Evolutionary conservation across 2,329 filamentous ascomycete genomes (phyloP).

Genomic region (Scytalidium sp.): DNA sequence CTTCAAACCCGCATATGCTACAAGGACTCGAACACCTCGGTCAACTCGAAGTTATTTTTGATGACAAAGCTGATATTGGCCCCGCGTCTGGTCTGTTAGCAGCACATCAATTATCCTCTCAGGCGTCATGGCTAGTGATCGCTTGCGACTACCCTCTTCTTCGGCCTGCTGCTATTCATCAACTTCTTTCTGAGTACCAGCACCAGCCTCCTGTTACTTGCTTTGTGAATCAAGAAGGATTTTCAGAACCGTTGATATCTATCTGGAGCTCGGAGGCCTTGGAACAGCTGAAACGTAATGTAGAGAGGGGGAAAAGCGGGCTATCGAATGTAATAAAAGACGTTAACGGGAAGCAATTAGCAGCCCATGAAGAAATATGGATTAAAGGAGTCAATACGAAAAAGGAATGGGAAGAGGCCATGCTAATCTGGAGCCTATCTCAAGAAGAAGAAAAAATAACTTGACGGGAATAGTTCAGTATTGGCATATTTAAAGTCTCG

Average conservation of each 20-base stretch:
- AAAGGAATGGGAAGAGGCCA: slow-evolving; percentile 34
- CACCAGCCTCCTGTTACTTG: slow-evolving; percentile 29
- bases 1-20: background rate
- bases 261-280: slow-evolving; percentile 33
- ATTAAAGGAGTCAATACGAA: slow-evolving; percentile 34
- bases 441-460: slow-evolving; percentile 1
- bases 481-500: background rate
- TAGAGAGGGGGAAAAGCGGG: slow-evolving; percentile 12
- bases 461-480: slow-evolving; percentile 2
- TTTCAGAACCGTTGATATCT: slow-evolving; percentile 31
- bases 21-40: slow-evolving; percentile 2
- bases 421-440: background rate
- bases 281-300: slow-evolving; percentile 16
- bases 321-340: slow-evolving; percentile 16
- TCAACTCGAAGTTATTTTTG: slow-evolving; percentile 6
- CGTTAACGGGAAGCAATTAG: slow-evolving; percentile 13
- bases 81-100: slow-evolving; percentile 28
- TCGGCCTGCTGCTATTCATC: slow-evolving; percentile 20
- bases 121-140: slow-evolving; percentile 29
- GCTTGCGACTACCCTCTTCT: slow-evolving; percentile 33
- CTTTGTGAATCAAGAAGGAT: slow-evolving; percentile 27
- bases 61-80: slow-evolving; percentile 11
- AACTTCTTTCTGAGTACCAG: slow-evolving; percentile 21
- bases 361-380: slow-evolving; percentile 38
- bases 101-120: slow-evolving; percentile 23